phyloP scores from a whole-genome alignment of 306 rosid genomes.

The Trifolium fragiferum region DNA sequence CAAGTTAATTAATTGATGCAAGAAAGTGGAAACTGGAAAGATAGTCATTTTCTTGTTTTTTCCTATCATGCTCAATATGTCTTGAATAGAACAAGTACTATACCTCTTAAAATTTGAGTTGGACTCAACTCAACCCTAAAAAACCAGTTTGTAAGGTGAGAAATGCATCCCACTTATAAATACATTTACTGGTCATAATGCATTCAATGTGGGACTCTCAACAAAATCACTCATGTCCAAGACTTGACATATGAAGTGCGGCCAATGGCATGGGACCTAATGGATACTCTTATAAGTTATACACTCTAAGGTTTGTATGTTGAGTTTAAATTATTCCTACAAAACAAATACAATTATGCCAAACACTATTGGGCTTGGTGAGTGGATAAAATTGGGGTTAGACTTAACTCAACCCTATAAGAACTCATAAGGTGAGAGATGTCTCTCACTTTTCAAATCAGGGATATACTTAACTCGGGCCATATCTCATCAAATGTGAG shows the following conservation, averaged over 20 bases:
- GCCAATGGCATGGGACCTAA: neutral
- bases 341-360: too few species aligned
- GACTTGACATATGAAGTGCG: neutral
- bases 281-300: neutral
- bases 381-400: neutral
- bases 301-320: neutral
- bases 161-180: neutral
- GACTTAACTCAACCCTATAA: neutral
- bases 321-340: neutral
- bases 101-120: neutral
- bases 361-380: neutral
- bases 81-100: neutral
- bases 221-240: neutral
- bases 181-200: neutral
- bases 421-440: neutral
- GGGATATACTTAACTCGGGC: neutral
- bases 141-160: neutral
- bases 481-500: neutral
- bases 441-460: neutral
- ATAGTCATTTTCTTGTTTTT: neutral
- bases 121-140: neutral
- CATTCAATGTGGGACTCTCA: neutral
- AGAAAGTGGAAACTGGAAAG: neutral
- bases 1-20: neutral
- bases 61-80: neutral